Base-by-base conservation (phyloP, 202 grass and related monocot genomes). In the Carex sylvatica region DNA sequence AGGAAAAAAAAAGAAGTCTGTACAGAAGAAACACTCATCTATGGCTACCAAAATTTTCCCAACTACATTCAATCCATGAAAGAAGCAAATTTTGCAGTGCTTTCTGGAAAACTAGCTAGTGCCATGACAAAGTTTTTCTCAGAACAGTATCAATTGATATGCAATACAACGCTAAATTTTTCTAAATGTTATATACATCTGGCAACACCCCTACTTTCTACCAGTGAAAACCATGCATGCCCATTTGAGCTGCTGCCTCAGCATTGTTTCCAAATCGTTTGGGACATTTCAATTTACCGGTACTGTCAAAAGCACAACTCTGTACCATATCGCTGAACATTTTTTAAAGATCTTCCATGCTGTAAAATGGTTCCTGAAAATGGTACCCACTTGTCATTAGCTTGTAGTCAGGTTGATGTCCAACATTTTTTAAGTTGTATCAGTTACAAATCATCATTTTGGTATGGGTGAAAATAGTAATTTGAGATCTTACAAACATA, bases 321-420 rank as follows among this genome's bases (percentile, higher is more conserved):
- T 88, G 84, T 16, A 87, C 83, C 87, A 93, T 94, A n/a, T 88
- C 90, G 5, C 83, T 76, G 33, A 98, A 83, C 95, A 94, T 93
- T 59, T 81, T 73, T 6, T 86, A 88, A 52, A 98, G 90, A 35
- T 98, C 87, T 19, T 56, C 84, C 7, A 98, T 80, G 69, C 85
- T 88, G 46, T 86, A 88, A 62, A 88, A 79, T 0, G 80, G 88
- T 65, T 88, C 87, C 90, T 97, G 44, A 30, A 16, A 28, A 1
- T 64, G 5, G 18, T 13, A 44, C 35, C 9, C 28, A 44, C n/a
- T 7, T 62, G 38, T 5, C 36, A 42, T 62, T 15, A 64, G 38
- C 22, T 62, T 24, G 6, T 36, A 4, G 19, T 22, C 23, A 80
- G 38, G 33, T 35, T 35, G 4, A 35, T 35, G 33, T 35, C 33